Percentiles rank a stretch among this genome's conserved stretches.
Conservation (phyloP, 2,329 filamentous ascomycete species). For the Coniosporium tulheliwenetii region DNA sequence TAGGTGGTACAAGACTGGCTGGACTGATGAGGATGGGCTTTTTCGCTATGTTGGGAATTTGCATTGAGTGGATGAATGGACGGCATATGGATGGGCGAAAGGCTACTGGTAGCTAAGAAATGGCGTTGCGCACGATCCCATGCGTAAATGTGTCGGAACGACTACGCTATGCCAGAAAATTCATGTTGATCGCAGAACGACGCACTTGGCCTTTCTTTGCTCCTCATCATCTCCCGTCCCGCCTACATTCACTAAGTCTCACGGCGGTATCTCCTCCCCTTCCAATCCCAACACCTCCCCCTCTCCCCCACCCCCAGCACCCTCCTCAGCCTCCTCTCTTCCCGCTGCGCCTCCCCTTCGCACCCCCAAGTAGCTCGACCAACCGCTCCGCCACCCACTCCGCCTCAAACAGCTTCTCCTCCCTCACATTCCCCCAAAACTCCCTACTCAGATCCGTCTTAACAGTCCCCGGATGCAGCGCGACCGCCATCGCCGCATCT, state of each 20-base stretch:
- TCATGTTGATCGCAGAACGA: too few species aligned
- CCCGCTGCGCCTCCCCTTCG: constrained; percentile 11
- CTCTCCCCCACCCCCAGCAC: constrained; percentile 28
- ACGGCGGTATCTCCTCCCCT: constrained; percentile 46
- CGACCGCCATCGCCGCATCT: constrained; percentile 49
- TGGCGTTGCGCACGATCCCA: too few species aligned
- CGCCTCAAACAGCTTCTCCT: constrained; percentile 48
- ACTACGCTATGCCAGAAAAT: too few species aligned
- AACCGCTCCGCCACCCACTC: constrained; percentile 52
- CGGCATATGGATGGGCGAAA: not conserved
- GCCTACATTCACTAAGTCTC: too few species aligned
- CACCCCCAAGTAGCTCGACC: constrained; percentile 38
- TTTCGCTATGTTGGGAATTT: not conserved
- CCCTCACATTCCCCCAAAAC: constrained; percentile 52
- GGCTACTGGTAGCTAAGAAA: too few species aligned
- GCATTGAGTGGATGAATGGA: too few species aligned
- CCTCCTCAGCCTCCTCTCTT: constrained; percentile 2
- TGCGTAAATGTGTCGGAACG: too few species aligned
- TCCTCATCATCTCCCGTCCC: too few species aligned
- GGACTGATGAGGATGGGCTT: not conserved
- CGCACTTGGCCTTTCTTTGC: too few species aligned
- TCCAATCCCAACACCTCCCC: constrained; percentile 56
- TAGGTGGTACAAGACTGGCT: constrained; percentile 5
- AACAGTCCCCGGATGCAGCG: constrained; percentile 69
- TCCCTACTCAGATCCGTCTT: constrained; percentile 56